A percentile compares a stretch with the other conserved stretches of the same genome.
phyloP scores from a whole-genome alignment of 1,139 yeast genomes.

The Diutina catenulata region DNA sequence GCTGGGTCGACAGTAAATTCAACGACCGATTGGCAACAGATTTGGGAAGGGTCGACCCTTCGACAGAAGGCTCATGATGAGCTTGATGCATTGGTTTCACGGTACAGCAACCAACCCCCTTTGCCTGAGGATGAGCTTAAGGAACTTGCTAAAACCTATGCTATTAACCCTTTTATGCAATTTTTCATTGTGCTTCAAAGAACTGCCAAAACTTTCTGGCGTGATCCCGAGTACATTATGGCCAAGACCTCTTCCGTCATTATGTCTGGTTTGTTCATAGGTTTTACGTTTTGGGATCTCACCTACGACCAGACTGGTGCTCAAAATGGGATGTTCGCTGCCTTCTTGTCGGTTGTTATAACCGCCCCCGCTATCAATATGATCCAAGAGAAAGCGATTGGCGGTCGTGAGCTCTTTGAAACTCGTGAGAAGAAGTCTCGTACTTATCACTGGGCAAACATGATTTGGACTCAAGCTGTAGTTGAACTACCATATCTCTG shows the following conservation, averaged over 20 bases:
- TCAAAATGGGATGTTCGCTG: conserved; percentile 40
- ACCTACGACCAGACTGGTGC: conserved; percentile 23
- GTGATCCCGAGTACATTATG: conserved; percentile 9
- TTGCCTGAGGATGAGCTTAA: neutral
- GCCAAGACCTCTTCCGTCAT: conserved; percentile 9
- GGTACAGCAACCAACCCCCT: neutral
- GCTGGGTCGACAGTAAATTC: neutral
- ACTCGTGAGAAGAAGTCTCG: conserved; percentile 54
- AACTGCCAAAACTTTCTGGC: conserved; percentile 8
- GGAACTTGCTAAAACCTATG: neutral
- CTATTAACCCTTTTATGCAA: neutral
- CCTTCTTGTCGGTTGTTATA: conserved; percentile 37
- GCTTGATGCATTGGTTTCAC: neutral
- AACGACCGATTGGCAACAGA: neutral
- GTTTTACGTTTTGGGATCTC: conserved; percentile 34
- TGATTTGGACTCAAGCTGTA: conserved; percentile 38
- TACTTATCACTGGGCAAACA: conserved; percentile 53
- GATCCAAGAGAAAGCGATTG: conserved; percentile 29
- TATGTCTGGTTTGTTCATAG: conserved; percentile 33
- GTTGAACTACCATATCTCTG: conserved; percentile 47
- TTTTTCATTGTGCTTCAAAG: neutral
- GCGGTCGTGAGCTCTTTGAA: conserved; percentile 44
- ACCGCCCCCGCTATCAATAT: conserved; percentile 39
- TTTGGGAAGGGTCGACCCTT: neutral
- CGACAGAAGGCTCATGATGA: neutral